These are phyloP conservation scores for Wickerhamomyces strasburgensis DNA, from an alignment of 805 yeast genomes.

Conservation along the genomic window DNA sequence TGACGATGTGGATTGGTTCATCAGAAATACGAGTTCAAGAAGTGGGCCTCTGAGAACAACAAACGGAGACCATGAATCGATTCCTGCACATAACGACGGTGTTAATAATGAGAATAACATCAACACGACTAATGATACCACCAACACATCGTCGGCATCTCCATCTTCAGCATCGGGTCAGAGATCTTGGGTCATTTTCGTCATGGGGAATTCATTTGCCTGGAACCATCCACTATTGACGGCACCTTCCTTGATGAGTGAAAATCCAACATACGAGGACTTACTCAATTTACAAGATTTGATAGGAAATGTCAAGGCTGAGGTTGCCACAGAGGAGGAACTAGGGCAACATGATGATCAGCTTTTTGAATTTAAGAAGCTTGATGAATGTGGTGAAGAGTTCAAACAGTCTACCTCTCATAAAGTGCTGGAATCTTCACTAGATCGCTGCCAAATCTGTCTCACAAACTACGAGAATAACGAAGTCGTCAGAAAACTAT, in stretches of 20 bases:
- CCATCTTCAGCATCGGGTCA: constrained; percentile 11
- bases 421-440: not conserved
- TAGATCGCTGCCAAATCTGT: constrained; percentile 44
- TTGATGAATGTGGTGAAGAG: not conserved
- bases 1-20: constrained; percentile 16
- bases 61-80: too few species aligned
- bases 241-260: constrained; percentile 43
- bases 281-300: constrained; percentile 41
- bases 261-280: constrained; percentile 48
- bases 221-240: constrained; percentile 43
- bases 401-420: not conserved
- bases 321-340: constrained; percentile 38
- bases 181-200: constrained; percentile 58
- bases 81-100: too few species aligned
- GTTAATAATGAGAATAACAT: too few species aligned
- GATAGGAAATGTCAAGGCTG: constrained; percentile 42
- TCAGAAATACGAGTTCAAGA: constrained; percentile 7
- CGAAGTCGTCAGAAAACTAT: constrained; percentile 42
- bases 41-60: too few species aligned
- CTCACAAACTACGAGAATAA: constrained; percentile 41
- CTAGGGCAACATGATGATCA: constrained; percentile 35
- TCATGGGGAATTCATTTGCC: constrained; percentile 52
- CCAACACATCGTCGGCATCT: not conserved
- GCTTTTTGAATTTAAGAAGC: constrained; percentile 15
- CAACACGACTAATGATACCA: not conserved